Percentiles rank a stretch among this genome's conserved stretches.
Evolutionary conservation across 805 yeast genomes (phyloP).

Genomic region (Candida anglica): DNA sequence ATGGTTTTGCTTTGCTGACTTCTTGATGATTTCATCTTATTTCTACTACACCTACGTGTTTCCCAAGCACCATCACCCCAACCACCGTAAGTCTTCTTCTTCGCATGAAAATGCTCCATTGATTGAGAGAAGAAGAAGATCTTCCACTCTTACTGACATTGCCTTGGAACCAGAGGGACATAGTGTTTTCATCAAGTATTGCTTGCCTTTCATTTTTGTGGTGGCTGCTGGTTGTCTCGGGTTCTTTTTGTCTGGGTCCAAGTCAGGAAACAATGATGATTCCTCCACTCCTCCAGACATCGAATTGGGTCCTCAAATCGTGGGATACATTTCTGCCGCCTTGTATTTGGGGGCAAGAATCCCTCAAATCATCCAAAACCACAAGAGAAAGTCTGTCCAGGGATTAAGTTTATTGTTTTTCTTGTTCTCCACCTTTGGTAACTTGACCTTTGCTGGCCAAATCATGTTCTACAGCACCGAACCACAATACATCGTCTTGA

Average conservation of each 20-base stretch:
- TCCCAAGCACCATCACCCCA: constrained; percentile 32
- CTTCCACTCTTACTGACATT: constrained; percentile 48
- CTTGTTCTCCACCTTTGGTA: constrained; percentile 70
- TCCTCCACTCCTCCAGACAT: constrained; percentile 21
- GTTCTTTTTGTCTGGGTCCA: constrained; percentile 45
- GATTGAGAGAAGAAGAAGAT: constrained; percentile 39
- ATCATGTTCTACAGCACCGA: constrained; percentile 66
- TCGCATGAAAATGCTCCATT: constrained; percentile 26
- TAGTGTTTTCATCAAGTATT: constrained; percentile 45
- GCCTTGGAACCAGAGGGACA: constrained; percentile 46
- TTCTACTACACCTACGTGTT: constrained; percentile 50
- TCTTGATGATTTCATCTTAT: constrained; percentile 53
- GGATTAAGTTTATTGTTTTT: constrained; percentile 85
- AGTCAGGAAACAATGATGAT: constrained; percentile 14
- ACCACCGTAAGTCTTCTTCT: constrained; percentile 11
- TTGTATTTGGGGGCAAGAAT: constrained; percentile 67
- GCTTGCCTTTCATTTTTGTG: constrained; percentile 60
- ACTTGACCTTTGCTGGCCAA: constrained; percentile 71
- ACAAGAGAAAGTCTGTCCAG: constrained; percentile 69
- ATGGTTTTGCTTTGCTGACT: constrained; percentile 76
- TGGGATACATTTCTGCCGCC: constrained; percentile 68
- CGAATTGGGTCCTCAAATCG: constrained; percentile 54
- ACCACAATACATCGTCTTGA: constrained; percentile 52
- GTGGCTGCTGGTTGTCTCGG: constrained; percentile 60
- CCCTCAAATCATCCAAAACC: constrained; percentile 86